Conservation (phyloP, 2,329 filamentous ascomycete genomes). For the Thielaviopsis ethacetica region DNA sequence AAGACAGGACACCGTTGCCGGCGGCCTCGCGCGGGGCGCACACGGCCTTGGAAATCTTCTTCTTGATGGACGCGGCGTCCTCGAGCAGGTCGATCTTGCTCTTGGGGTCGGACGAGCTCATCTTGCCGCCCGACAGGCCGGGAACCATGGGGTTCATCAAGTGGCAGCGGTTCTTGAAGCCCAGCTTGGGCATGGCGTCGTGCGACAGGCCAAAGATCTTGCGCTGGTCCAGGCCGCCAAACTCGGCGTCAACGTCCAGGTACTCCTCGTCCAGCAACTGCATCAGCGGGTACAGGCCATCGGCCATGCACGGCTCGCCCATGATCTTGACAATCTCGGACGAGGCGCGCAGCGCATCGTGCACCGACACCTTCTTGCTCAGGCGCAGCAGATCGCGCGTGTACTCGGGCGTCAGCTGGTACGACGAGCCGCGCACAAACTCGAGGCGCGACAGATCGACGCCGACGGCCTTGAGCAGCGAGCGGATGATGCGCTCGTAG, state of each 20-base stretch:
- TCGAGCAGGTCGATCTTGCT: slow-evolving; percentile 94
- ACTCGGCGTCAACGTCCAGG: slow-evolving; percentile 73
- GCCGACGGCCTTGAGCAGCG: slow-evolving; percentile 58
- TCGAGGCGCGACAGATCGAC: slow-evolving; percentile 64
- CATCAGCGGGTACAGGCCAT: slow-evolving; percentile 33
- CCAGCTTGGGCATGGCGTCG: slow-evolving; percentile 71
- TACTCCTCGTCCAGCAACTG: slow-evolving; percentile 87
- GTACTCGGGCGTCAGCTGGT: slow-evolving; percentile 60
- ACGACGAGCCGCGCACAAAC: slow-evolving; percentile 72
- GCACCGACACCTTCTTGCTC: slow-evolving; percentile 43
- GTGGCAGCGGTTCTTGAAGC: slow-evolving; percentile 45
- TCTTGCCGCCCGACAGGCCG: slow-evolving; percentile 71
- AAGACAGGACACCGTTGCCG: slow-evolving; percentile 72
- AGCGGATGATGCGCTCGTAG: slow-evolving; percentile 63
- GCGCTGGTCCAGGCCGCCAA: slow-evolving; percentile 70
- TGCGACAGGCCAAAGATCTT: slow-evolving; percentile 80
- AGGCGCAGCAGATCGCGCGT: slow-evolving; percentile 80
- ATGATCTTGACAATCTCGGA: slow-evolving; percentile 92
- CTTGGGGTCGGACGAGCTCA: slow-evolving; percentile 60
- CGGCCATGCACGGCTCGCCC: slow-evolving; percentile 50
- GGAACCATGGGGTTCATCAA: slow-evolving; percentile 63
- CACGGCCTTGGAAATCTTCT: slow-evolving; percentile 76
- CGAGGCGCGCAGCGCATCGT: slow-evolving; percentile 78
- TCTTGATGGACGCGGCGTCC: slow-evolving; percentile 51
- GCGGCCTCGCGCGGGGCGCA: slow-evolving; percentile 61